These are phyloP conservation scores for Melastoma candidum DNA, from an alignment of 441 rosid species.

Conservation along the genomic window DNA sequence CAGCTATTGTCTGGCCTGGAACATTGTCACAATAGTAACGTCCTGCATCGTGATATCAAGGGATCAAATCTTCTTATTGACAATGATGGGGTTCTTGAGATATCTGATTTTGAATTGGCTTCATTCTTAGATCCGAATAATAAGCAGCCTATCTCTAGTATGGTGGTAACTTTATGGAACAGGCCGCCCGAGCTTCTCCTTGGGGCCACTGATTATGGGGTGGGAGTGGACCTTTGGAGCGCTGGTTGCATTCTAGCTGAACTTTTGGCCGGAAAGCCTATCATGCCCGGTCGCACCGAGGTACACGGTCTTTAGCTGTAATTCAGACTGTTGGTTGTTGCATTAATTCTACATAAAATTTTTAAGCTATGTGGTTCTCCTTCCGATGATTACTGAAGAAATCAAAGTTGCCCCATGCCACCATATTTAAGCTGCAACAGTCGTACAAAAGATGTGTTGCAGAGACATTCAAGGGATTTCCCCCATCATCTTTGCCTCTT, in stretches of 20 bases:
- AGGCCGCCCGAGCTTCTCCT: conserved; percentile 69
- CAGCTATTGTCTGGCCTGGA: conserved; percentile 52
- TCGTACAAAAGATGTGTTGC: conserved; percentile 39
- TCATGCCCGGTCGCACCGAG: conserved; percentile 64
- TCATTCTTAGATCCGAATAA: conserved; percentile 46
- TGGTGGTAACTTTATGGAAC: conserved; percentile 66
- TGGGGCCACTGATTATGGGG: conserved; percentile 57
- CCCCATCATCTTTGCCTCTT: conserved; percentile 39
- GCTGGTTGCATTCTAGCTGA: conserved; percentile 59
- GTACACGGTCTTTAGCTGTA: conserved; percentile 13
- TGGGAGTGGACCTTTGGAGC: conserved; percentile 62
- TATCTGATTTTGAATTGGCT: conserved; percentile 66
- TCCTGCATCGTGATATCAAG: conserved; percentile 57
- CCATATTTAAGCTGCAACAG: conserved; percentile 49
- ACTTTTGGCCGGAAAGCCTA: conserved; percentile 51
- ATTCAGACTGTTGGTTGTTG: not conserved
- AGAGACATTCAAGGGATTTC: conserved; percentile 48
- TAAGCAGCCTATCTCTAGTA: conserved; percentile 49
- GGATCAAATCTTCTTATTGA: conserved; percentile 54
- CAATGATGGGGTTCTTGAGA: conserved; percentile 43
- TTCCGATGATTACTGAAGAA: conserved; percentile 58
- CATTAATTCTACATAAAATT: not conserved
- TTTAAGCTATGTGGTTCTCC: conserved; percentile 54
- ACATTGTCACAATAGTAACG: conserved; percentile 47
- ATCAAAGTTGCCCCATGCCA: conserved; percentile 52